A percentile compares a stretch with the other conserved stretches of the same genome.
phyloP scores from a whole-genome alignment of 73 alveolate genomes.

The Symbiodinium pilosum region DNA sequence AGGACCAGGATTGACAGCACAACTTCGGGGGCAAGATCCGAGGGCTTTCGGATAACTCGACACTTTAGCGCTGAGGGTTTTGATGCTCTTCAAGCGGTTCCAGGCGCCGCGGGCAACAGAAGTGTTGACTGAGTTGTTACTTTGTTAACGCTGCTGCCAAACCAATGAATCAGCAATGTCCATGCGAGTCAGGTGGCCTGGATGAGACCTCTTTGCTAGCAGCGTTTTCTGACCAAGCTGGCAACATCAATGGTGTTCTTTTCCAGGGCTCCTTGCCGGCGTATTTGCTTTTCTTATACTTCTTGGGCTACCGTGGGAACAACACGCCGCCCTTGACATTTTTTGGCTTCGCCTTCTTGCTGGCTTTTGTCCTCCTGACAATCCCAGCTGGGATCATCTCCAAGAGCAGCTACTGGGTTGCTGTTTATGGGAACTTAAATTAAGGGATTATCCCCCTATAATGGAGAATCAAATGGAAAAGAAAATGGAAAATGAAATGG shows the following conservation, averaged over 20 bases:
- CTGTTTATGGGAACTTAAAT: no score
- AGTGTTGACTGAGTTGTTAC: neutral
- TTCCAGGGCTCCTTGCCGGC: slow-evolving; percentile 87
- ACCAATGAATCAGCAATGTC: no score
- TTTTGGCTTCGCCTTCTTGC: slow-evolving; percentile 66
- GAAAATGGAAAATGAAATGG: no score
- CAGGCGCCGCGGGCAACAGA: neutral
- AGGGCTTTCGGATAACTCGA: neutral
- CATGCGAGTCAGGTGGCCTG: no score
- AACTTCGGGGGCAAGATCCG: neutral
- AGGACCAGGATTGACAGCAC: neutral
- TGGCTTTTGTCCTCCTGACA: slow-evolving; percentile 57
- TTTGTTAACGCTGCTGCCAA: no score
- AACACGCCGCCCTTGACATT: slow-evolving; percentile 82
- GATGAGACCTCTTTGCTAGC: slow-evolving; percentile 26
- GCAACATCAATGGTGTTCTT: slow-evolving; percentile 81
- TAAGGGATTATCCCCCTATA: no score
- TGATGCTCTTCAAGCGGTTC: neutral
- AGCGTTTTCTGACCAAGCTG: slow-evolving; percentile 61
- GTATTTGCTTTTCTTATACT: slow-evolving; percentile 53
- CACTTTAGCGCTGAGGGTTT: neutral
- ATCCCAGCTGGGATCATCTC: slow-evolving; percentile 87
- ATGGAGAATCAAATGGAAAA: no score
- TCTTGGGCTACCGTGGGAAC: slow-evolving; percentile 51
- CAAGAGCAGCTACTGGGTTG: slow-evolving; percentile 39